Evolutionary conservation across 768 basidiomycete genomes (phyloP).

Genomic region (Mycena belliarum): DNA sequence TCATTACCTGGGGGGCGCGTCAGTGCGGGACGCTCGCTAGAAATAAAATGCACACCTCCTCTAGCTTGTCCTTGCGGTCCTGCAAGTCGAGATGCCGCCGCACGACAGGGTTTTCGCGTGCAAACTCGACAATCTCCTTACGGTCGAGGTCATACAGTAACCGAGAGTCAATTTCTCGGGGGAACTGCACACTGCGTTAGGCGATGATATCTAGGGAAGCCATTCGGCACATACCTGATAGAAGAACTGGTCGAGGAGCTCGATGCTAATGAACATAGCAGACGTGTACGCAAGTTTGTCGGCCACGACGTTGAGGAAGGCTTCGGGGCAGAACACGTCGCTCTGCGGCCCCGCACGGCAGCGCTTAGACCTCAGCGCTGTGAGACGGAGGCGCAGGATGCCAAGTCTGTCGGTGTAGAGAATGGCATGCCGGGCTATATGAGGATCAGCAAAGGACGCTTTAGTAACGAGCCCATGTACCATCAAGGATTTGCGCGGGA

Average conservation of each 20-base stretch:
- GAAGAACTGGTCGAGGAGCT: constrained; percentile 97
- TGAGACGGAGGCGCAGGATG: constrained; percentile 83
- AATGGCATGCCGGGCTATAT: constrained; percentile 85
- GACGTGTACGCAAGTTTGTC: constrained; percentile 96
- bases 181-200: constrained; percentile 61
- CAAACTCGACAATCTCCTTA: constrained; percentile 86
- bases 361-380: constrained; percentile 85
- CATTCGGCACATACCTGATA: constrained; percentile 65
- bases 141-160: constrained; percentile 93
- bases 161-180: constrained; percentile 94
- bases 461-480: constrained; percentile 39
- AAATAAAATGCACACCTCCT: constrained; percentile 60
- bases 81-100: constrained; percentile 89
- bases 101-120: constrained; percentile 92
- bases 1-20: constrained; percentile 70
- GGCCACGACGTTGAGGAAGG: constrained; percentile 94
- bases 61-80: constrained; percentile 95
- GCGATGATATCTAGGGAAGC: not conserved
- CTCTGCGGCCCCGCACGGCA: constrained; percentile 87
- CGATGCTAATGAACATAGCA: constrained; percentile 98
- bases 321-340: constrained; percentile 92
- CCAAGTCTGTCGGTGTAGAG: constrained; percentile 80
- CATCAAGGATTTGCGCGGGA: constrained; percentile 89
- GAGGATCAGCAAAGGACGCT: constrained; percentile 13
- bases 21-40: not conserved